Percentiles rank a stretch among this genome's conserved stretches.
These are phyloP conservation scores for Hyaloscypha hepaticicola DNA, from an alignment of 495 filamentous ascomycete species.

Conservation along the genomic window DNA sequence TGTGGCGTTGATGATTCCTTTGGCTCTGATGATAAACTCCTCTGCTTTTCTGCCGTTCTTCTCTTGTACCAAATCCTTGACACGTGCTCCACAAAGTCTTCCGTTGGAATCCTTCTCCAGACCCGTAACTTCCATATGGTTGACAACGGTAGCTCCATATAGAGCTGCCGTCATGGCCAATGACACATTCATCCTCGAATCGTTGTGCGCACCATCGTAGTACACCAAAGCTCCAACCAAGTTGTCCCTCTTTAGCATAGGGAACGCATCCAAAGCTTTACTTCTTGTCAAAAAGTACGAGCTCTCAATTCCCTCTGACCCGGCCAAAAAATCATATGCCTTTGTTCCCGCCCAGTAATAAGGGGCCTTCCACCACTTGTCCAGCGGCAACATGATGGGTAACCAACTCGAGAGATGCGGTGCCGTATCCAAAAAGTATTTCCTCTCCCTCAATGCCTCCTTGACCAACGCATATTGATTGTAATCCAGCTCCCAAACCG, in stretches of 20 bases:
- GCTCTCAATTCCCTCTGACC: slow-evolving; percentile 93
- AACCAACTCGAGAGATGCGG: slow-evolving; percentile 94
- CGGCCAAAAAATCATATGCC: slow-evolving; percentile 90
- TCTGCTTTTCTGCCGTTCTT: slow-evolving; percentile 45
- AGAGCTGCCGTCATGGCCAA: slow-evolving; percentile 93
- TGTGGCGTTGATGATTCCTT: slow-evolving; percentile 94
- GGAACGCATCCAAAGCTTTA: slow-evolving; percentile 92
- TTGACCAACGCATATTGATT: slow-evolving; percentile 90
- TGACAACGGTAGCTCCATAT: slow-evolving; percentile 89
- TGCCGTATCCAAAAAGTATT: slow-evolving; percentile 94
- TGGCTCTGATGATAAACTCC: slow-evolving; percentile 77
- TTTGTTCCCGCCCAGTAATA: slow-evolving; percentile 99
- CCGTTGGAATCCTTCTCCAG: slow-evolving; percentile 79
- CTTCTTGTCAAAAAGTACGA: slow-evolving; percentile 95
- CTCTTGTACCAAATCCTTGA: slow-evolving; percentile 72
- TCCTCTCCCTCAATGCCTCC: slow-evolving; percentile 93
- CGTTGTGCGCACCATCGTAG: slow-evolving; percentile 98
- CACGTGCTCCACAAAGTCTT: slow-evolving; percentile 72
- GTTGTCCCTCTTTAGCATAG: slow-evolving; percentile 90
- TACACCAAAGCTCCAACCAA: slow-evolving; percentile 92
- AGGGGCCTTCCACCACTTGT: slow-evolving; percentile 96
- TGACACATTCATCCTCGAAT: slow-evolving; percentile 97
- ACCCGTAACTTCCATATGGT: slow-evolving; percentile 86
- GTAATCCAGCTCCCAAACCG: slow-evolving; percentile 94
- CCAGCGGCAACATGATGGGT: slow-evolving; percentile 94